phyloP scores from a whole-genome alignment of 352 stramenopile species.

The Globisporangium orthogonon region DNA sequence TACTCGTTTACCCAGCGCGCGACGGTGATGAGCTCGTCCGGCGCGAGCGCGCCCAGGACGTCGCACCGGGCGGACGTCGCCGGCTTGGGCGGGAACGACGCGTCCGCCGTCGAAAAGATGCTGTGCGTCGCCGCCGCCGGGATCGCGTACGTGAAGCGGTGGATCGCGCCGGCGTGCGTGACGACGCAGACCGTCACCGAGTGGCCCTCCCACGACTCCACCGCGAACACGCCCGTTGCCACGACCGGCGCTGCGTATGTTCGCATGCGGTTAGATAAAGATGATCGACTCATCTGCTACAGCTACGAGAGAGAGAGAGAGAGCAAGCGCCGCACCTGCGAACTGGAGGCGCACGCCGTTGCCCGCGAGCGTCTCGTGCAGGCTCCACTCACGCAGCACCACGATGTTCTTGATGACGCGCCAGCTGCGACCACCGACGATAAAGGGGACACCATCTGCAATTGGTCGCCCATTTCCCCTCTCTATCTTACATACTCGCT shows the following conservation, averaged over 20 bases:
- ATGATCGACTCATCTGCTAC: neutral
- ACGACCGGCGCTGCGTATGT: conserved; percentile 35
- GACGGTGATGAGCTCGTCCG: conserved; percentile 54
- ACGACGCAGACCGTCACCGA: conserved; percentile 55
- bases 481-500: too few species aligned
- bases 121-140: conserved; percentile 22
- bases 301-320: neutral
- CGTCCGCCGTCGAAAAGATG: conserved; percentile 47
- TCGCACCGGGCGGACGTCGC: conserved; percentile 30
- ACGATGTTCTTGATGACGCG: conserved; percentile 69
- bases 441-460: neutral
- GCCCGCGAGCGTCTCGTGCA: conserved; percentile 45
- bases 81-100: conserved; percentile 34
- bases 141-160: conserved; percentile 58
- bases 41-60: conserved; percentile 35
- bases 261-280: neutral
- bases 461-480: too few species aligned
- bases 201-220: conserved; percentile 58
- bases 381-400: conserved; percentile 66
- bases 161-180: conserved; percentile 60
- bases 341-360: conserved; percentile 60
- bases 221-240: conserved; percentile 40
- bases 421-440: conserved; percentile 29
- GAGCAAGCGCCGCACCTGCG: conserved; percentile 15
- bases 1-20: conserved; percentile 75